Evolutionary conservation across 192 early-diverging fungal genomes (phyloP), one percentile per base, ranked within the genome.

Genomic region (Thoreauomyces humboldtii): DNA sequence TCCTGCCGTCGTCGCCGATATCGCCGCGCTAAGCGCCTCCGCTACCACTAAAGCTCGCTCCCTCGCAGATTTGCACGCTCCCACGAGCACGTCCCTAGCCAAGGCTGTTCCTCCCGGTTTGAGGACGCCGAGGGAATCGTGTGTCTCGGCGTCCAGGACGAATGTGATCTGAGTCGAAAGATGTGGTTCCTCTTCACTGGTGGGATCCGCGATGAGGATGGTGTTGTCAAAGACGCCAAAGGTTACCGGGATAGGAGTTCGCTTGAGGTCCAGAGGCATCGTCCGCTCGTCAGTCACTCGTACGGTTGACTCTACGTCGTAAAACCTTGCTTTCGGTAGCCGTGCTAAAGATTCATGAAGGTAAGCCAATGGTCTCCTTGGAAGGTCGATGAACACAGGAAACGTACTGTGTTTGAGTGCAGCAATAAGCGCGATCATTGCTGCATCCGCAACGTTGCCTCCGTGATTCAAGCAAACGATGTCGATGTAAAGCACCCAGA

Each of bases 391-490:
- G 21, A 48, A 48, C 12, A 12, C 37, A 44, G 14, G 15, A 5
- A 15, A 67, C 53, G 59, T 75, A 88, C 92, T 69, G 68, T 89
- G 79, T 25, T 73, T 70, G 29, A 98, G 72, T 0, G 96, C 92
- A n/a, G 90, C 82, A 32, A 86, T 70, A 21, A 96, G 67, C 5
- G 92, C 89, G 29, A 88, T 48, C 19, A 98, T 48, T 22, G 88
- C 87, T 1, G 94, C 92, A 73, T 98, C 96, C 60, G 93, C 42
- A 0, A 92, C 81, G 66, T 92, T 92, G 21, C 96, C 96, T 65
- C 94, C 93, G 68, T 93, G 90, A 58, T 90, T 88, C 28, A 98
- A 60, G 60, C 91, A 96, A 28, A 95, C 87, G 44, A 96, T 86
- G 72, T 98, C 96, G 5, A 87, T 87, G 50, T 91, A 87, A 29